Percentiles rank a stretch among this genome's conserved stretches.
Evolutionary conservation across 2,329 filamentous ascomycete genomes (phyloP).

Genomic region (Sporothrix euskadiensis): DNA sequence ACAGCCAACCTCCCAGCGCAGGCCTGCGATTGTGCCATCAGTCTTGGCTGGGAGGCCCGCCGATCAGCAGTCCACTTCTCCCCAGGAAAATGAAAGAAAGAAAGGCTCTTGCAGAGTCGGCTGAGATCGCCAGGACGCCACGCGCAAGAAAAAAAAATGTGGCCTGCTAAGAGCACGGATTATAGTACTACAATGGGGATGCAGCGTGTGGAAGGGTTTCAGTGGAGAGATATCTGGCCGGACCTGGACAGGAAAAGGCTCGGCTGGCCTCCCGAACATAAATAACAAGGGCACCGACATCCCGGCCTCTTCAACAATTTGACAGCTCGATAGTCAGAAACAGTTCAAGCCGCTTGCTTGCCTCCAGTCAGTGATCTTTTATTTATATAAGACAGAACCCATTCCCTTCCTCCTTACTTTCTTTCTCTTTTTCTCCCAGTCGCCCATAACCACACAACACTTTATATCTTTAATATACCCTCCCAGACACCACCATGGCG

Average conservation of each 20-base stretch:
- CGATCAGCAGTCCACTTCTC: neutral
- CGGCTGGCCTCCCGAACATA: neutral
- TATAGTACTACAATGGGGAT: neutral
- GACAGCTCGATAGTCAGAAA: neutral
- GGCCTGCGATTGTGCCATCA: slow-evolving; percentile 14
- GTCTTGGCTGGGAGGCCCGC: slow-evolving; percentile 1
- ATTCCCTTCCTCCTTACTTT: no score
- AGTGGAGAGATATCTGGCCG: neutral
- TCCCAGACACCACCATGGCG: slow-evolving; percentile 32
- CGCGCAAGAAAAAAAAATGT: neutral
- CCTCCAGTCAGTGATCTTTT: neutral
- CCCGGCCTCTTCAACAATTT: neutral
- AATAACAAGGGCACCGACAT: slow-evolving; percentile 17
- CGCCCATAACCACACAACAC: neutral
- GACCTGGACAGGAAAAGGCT: neutral
- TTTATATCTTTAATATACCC: neutral
- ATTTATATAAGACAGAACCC: neutral
- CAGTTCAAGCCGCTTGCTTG: neutral
- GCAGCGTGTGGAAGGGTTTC: neutral
- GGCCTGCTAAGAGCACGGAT: neutral
- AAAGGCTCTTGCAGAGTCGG: neutral
- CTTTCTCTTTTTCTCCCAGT: neutral
- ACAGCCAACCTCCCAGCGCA: neutral
- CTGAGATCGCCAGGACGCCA: neutral
- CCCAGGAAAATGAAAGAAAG: neutral